phyloP scores from a whole-genome alignment of 148 eudicot genomes.

The Vaccinium corymbosum region DNA sequence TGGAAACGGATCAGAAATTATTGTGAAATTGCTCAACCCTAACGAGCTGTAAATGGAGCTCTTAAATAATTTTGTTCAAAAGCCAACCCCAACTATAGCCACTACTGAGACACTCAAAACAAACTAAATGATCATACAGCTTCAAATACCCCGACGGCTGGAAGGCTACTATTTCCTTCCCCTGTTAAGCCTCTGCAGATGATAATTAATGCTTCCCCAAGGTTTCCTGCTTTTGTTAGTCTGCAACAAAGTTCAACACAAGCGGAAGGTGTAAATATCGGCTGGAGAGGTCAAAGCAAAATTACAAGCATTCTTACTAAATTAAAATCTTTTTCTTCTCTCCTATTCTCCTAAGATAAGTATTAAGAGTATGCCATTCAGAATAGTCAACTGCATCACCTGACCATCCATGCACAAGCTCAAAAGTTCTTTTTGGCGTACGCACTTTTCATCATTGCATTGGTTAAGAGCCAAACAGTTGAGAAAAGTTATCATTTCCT shows the following conservation, averaged over 20 bases:
- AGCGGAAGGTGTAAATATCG: background rate
- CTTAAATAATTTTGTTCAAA: background rate
- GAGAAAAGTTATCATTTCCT: slow-evolving; percentile 75
- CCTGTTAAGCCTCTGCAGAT: slow-evolving; percentile 77
- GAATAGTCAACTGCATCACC: slow-evolving; percentile 33
- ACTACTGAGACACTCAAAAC: background rate
- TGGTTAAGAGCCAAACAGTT: slow-evolving; percentile 70
- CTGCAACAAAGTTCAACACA: slow-evolving; percentile 34
- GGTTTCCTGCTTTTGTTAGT: slow-evolving; percentile 45
- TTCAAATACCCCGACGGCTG: background rate
- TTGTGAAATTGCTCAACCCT: background rate
- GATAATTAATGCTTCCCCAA: slow-evolving; percentile 78
- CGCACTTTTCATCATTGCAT: slow-evolving; percentile 68
- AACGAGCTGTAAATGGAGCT: background rate
- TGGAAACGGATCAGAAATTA: background rate
- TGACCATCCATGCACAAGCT: slow-evolving; percentile 82
- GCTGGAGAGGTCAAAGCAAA: background rate
- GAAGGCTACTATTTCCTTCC: slow-evolving; percentile 52
- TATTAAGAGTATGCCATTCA: background rate
- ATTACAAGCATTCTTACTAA: background rate
- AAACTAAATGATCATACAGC: background rate
- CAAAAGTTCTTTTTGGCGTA: slow-evolving; percentile 65
- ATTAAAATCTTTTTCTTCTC: background rate
- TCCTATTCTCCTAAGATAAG: background rate
- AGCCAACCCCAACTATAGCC: background rate